Conservation (phyloP, 2,329 filamentous ascomycete genomes). For the Aspergillus sp. region DNA sequence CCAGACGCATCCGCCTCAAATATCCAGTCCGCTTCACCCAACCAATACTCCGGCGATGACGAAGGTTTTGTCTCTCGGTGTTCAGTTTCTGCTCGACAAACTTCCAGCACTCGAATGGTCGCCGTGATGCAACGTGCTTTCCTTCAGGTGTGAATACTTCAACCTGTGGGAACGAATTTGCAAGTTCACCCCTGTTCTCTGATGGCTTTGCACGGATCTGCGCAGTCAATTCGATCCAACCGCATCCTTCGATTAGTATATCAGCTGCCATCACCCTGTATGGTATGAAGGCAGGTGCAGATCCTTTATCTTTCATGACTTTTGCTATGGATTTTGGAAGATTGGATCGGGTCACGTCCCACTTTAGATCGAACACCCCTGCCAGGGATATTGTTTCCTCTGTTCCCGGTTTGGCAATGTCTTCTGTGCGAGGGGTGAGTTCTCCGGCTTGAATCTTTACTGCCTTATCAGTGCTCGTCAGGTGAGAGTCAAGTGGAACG, state of each 20-base stretch:
- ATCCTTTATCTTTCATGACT: conserved; percentile 64
- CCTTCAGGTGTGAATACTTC: conserved; percentile 86
- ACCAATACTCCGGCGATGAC: conserved; percentile 26
- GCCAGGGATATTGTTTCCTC: conserved; percentile 65
- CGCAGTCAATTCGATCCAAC: conserved; percentile 85
- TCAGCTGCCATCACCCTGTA: conserved; percentile 80
- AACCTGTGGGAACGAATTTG: conserved; percentile 57
- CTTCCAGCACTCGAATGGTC: conserved; percentile 35
- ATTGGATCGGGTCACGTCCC: conserved; percentile 80
- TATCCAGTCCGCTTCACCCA: conserved; percentile 21
- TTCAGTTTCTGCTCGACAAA: conserved; percentile 33
- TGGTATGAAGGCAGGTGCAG: conserved; percentile 55
- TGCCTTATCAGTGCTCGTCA: conserved; percentile 79
- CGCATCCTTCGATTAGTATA: conserved; percentile 85
- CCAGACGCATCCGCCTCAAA: too few relatives aligned
- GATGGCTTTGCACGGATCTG: conserved; percentile 66
- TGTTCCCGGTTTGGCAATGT: conserved; percentile 61
- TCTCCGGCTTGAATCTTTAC: conserved; percentile 67
- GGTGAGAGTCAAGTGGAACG: conserved; percentile 72
- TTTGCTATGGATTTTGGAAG: conserved; percentile 71
- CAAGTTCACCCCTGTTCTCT: conserved; percentile 28
- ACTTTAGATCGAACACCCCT: conserved; percentile 70
- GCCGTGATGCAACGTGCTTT: conserved; percentile 63
- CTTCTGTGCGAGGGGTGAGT: conserved; percentile 59
- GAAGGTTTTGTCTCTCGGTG: conserved; percentile 30